A percentile compares a stretch with the other conserved stretches of the same genome.
Conservation (phyloP, 1,284 basidiomycete genomes). For the Puccinia sorghi region DNA sequence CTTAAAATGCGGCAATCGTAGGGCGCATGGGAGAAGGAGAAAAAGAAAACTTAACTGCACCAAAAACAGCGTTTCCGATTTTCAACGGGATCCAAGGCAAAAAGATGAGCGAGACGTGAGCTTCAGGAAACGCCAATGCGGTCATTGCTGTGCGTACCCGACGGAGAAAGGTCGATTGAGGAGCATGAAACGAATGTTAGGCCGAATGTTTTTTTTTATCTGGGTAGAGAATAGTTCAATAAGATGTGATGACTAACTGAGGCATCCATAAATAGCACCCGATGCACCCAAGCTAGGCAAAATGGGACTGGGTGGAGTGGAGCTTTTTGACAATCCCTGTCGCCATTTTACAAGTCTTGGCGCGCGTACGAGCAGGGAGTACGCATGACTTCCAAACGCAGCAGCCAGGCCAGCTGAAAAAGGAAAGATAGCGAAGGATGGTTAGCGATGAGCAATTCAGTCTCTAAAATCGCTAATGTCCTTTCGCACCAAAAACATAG, state of each 20-base stretch:
- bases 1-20: not conserved
- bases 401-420: slow-evolving; percentile 36
- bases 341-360: slow-evolving; percentile 43
- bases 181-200: not conserved
- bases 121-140: slow-evolving; percentile 53
- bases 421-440: not conserved
- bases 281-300: slow-evolving; percentile 46
- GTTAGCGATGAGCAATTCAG: not conserved
- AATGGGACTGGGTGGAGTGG: slow-evolving; percentile 35
- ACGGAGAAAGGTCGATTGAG: not conserved
- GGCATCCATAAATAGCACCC: slow-evolving; percentile 54
- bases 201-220: not conserved
- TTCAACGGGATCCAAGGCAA: slow-evolving; percentile 55
- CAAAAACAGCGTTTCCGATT: slow-evolving; percentile 51
- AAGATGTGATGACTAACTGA: slow-evolving; percentile 36
- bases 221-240: not conserved
- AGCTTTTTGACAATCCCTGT: slow-evolving; percentile 13
- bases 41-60: slow-evolving; percentile 39
- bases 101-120: slow-evolving; percentile 54
- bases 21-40: too few species aligned
- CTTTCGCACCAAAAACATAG: slow-evolving; percentile 39
- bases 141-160: slow-evolving; percentile 49
- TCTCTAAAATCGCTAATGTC: not conserved
- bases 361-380: slow-evolving; percentile 34
- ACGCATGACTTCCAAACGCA: slow-evolving; percentile 42